These are phyloP conservation scores for Fusarium concolor DNA, from an alignment of 2,329 filamentous ascomycete genomes.

Conservation along the genomic window DNA sequence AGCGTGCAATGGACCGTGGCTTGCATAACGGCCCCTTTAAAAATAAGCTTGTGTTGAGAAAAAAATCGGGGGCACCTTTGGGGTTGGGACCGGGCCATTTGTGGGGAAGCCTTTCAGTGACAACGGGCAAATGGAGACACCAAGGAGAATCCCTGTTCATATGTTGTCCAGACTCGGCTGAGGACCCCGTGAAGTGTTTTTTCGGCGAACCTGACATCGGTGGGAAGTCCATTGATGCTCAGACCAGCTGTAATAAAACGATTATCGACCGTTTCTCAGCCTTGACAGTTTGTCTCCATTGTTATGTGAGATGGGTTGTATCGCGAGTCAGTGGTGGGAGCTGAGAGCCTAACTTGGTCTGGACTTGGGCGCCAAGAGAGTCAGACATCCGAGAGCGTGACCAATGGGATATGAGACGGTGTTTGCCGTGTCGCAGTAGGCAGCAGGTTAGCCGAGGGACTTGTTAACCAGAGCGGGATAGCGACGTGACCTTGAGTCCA, in stretches of 20 bases:
- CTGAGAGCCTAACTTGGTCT: conserved; percentile 1
- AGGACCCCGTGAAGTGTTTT: not conserved
- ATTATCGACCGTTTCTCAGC: not conserved
- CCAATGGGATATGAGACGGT: conserved; percentile 1
- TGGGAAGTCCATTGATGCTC: not conserved
- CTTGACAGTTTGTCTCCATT: not conserved
- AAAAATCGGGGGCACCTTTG: conserved; percentile 19
- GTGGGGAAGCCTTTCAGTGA: conserved; percentile 8
- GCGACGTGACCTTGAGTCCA: not conserved
- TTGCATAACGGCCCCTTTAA: not conserved
- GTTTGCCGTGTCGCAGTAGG: not conserved
- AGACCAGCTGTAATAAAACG: not conserved
- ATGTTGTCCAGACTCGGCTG: not conserved
- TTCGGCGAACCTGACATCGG: not conserved
- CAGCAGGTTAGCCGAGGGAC: conserved; percentile 20
- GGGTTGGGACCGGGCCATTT: conserved; percentile 5
- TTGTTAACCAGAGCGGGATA: not conserved
- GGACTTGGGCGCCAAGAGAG: conserved; percentile 15
- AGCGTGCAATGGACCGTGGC: not conserved
- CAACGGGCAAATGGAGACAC: conserved; percentile 1
- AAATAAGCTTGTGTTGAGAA: conserved; percentile 25
- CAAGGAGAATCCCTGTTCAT: not conserved
- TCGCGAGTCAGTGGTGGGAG: conserved; percentile 9
- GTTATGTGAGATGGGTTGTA: not conserved
- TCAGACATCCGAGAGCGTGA: not conserved